Conservation (phyloP, 306 rosid genomes). For the Prosopis cineraria region DNA sequence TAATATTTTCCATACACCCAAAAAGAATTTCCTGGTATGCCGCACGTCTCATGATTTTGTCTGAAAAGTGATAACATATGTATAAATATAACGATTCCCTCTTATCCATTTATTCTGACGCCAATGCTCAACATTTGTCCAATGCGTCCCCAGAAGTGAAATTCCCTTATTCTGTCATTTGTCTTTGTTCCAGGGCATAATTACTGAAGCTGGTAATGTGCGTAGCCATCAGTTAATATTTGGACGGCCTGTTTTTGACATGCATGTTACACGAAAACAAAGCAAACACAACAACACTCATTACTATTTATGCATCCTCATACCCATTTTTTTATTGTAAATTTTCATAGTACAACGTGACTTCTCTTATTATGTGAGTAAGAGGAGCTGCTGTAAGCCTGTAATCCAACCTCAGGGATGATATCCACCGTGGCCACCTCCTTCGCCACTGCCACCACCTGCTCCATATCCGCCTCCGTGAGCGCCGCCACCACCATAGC, state of each 20-base stretch:
- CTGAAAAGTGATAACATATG: too few relatives aligned
- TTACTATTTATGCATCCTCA: conserved; percentile 8
- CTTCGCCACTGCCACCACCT: conserved; percentile 43
- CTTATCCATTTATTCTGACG: neutral
- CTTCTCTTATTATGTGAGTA: conserved; percentile 30
- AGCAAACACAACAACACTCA: neutral
- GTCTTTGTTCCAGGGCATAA: neutral
- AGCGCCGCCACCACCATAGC: conserved; percentile 40
- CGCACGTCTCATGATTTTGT: neutral
- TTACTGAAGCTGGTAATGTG: neutral
- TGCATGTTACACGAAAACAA: neutral
- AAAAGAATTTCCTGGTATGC: neutral
- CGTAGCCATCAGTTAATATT: neutral
- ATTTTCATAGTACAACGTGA: neutral
- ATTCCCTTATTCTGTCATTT: too few relatives aligned
- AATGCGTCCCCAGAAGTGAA: too few relatives aligned
- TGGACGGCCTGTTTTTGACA: neutral
- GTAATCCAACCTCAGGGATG: conserved; percentile 39
- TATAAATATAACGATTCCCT: neutral
- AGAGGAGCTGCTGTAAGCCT: neutral
- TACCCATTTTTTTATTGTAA: conserved; percentile 31
- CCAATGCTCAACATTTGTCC: neutral
- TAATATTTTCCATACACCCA: neutral
- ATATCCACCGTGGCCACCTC: conserved; percentile 54
- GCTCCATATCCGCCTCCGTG: conserved; percentile 44